Evolutionary conservation across 345 rosid genomes (phyloP).

Genomic region (Capsella bursapastoris): DNA sequence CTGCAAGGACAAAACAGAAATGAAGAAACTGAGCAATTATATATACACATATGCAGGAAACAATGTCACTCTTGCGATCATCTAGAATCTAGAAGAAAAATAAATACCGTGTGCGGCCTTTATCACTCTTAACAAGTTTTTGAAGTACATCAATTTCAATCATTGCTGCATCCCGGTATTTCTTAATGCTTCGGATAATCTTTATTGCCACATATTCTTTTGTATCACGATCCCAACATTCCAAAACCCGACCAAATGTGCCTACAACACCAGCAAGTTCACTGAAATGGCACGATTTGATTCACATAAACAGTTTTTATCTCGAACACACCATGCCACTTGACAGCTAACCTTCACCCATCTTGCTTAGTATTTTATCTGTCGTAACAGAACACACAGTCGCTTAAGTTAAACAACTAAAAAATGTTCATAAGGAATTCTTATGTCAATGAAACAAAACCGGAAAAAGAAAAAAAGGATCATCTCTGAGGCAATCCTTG

Average conservation of each 20-base stretch:
- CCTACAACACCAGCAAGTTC: constrained; percentile 78
- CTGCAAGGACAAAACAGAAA: constrained; percentile 52
- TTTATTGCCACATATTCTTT: constrained; percentile 73
- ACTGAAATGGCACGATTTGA: constrained; percentile 67
- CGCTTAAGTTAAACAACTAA: not conserved
- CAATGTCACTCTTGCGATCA: constrained; percentile 25
- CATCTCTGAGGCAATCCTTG: not conserved
- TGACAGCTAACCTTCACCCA: constrained; percentile 90
- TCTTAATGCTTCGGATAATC: constrained; percentile 63
- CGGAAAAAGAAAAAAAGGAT: not conserved
- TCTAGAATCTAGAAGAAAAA: constrained; percentile 26
- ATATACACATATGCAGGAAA: not conserved
- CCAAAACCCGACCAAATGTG: constrained; percentile 88
- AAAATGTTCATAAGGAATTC: not conserved
- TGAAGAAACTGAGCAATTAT: constrained; percentile 11
- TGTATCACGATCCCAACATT: constrained; percentile 80
- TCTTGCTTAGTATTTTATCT: constrained; percentile 79
- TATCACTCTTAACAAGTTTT: constrained; percentile 57
- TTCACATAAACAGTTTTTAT: constrained; percentile 56
- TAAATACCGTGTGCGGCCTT: constrained; percentile 59
- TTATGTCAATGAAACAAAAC: not conserved
- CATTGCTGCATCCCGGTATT: constrained; percentile 80
- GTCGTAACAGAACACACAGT: constrained; percentile 22
- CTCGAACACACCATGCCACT: constrained; percentile 62
- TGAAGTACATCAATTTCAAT: constrained; percentile 75